Evolutionary conservation across 768 basidiomycete genomes (phyloP).

Genomic region (Harrya chromipes): DNA sequence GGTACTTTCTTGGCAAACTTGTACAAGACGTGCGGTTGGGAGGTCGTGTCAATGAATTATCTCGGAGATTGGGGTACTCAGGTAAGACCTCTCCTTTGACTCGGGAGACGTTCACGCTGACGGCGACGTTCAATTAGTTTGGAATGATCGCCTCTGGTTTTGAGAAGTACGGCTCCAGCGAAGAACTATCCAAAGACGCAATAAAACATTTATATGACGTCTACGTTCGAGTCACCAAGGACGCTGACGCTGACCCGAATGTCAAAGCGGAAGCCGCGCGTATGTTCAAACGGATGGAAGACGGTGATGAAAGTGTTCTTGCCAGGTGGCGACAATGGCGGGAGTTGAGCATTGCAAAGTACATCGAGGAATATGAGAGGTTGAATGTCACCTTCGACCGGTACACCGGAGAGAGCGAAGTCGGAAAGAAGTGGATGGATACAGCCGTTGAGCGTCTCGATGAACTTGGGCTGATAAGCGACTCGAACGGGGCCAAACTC

Average conservation of each 20-base stretch:
- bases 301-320: constrained; percentile 82
- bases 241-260: constrained; percentile 65
- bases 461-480: constrained; percentile 70
- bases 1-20: constrained; percentile 92
- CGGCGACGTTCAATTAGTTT: constrained; percentile 44
- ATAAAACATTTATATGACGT: constrained; percentile 95
- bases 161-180: constrained; percentile 86
- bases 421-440: constrained; percentile 70
- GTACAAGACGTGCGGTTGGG: constrained; percentile 91
- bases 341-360: constrained; percentile 85
- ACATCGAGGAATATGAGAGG: constrained; percentile 81
- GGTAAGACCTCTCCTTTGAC: constrained; percentile 39
- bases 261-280: constrained; percentile 75
- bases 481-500: constrained; percentile 77
- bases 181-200: constrained; percentile 79
- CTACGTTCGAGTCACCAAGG: constrained; percentile 92
- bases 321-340: constrained; percentile 93
- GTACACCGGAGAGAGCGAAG: constrained; percentile 87
- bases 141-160: constrained; percentile 90
- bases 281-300: constrained; percentile 95
- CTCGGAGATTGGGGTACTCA: constrained; percentile 99
- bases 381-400: constrained; percentile 90
- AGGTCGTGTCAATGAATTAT: constrained; percentile 90
- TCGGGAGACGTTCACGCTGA: background rate
- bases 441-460: constrained; percentile 66